Base-by-base conservation (phyloP, 148 eudicot genomes). In the Rheum nobile region DNA sequence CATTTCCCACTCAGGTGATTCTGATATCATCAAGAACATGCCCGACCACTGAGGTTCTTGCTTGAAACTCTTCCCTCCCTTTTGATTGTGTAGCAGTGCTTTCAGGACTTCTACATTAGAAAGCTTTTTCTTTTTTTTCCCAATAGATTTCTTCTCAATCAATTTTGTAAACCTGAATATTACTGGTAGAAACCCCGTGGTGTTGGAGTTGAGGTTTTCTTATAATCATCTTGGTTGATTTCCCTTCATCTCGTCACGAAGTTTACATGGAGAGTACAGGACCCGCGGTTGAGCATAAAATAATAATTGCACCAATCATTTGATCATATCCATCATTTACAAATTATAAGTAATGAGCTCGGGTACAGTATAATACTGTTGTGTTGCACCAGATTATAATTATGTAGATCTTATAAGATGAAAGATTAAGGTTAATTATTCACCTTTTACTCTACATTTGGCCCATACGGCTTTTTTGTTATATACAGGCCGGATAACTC, bases 11-110 rank as follows among this genome's bases (percentile, higher is more conserved):
- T 63, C 82, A 84, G 90, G 90, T 76, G 90, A 86, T 83, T 86
- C 90, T 35, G 90, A 86, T 69, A 86, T 86, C 81, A 86, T 86
- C 80, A 84, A 84, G 82, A 72, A 79, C 57, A 74, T 84, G 76
- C 84, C 90, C 1, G 87, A 84, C 48, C 89, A 86, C 50, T 86
- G 29, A 32, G 37, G 69, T 63, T 63, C 39, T 61, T 63, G 69
- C 69, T 31, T 57, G 32, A 57, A 57, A 57, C 6, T 14, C n/a
- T 16, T 2, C 8, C 39, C 0, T 16, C 0, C 26, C 61, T 22
- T 22, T 7, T 54, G 9, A 22, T 8, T 4, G 21, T 48, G 54
- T 48, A 48, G 21, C 54, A 48, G 31, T 57, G 32, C 67, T 57
- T 26, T 57, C 32, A 57, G 31, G 21, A 63, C 69, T 32, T 6